A percentile compares a stretch with the other conserved stretches of the same genome.
phyloP scores from a whole-genome alignment of 1,284 basidiomycete species.

The Boletus hoseneyae region DNA sequence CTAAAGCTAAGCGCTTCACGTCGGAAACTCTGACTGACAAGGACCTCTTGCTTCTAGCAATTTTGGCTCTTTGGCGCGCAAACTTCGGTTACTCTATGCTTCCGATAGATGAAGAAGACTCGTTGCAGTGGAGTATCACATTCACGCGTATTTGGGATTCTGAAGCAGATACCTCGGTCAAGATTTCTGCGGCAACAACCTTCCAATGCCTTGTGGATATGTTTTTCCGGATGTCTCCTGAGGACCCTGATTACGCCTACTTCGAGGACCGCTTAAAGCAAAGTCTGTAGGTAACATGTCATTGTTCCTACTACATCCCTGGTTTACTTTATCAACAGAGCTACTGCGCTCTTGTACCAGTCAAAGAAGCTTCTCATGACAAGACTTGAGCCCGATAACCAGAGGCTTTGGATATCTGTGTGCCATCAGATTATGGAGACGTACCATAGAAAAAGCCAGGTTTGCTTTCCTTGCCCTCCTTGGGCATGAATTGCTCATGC shows the following conservation, averaged over 20 bases:
- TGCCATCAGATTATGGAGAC: slow-evolving; percentile 57
- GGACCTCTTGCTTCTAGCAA: slow-evolving; percentile 62
- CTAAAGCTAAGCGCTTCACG: slow-evolving; percentile 55
- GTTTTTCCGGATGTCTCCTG: slow-evolving; percentile 41
- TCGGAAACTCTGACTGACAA: slow-evolving; percentile 60
- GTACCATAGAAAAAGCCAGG: slow-evolving; percentile 48
- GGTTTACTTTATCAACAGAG: slow-evolving; percentile 37
- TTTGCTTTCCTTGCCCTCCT: slow-evolving; percentile 24
- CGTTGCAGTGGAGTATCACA: slow-evolving; percentile 45
- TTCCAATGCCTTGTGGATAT: slow-evolving; percentile 47
- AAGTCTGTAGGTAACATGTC: slow-evolving; percentile 22
- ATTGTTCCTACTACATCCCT: background rate
- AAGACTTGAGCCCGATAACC: slow-evolving; percentile 55
- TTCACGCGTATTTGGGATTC: slow-evolving; percentile 57
- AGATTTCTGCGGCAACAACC: slow-evolving; percentile 52
- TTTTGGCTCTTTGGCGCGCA: slow-evolving; percentile 65
- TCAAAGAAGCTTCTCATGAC: slow-evolving; percentile 54
- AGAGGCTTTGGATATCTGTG: slow-evolving; percentile 65
- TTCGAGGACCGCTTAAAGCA: slow-evolving; percentile 38
- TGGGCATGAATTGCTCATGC: slow-evolving; percentile 5
- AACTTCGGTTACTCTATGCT: slow-evolving; percentile 49
- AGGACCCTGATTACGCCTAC: slow-evolving; percentile 36
- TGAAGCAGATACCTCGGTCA: slow-evolving; percentile 59
- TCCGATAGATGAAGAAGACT: slow-evolving; percentile 31
- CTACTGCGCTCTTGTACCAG: slow-evolving; percentile 53